Base-by-base conservation (phyloP, 371 early-diverging fungal species). In the Polyrhizophydium stewartii region DNA sequence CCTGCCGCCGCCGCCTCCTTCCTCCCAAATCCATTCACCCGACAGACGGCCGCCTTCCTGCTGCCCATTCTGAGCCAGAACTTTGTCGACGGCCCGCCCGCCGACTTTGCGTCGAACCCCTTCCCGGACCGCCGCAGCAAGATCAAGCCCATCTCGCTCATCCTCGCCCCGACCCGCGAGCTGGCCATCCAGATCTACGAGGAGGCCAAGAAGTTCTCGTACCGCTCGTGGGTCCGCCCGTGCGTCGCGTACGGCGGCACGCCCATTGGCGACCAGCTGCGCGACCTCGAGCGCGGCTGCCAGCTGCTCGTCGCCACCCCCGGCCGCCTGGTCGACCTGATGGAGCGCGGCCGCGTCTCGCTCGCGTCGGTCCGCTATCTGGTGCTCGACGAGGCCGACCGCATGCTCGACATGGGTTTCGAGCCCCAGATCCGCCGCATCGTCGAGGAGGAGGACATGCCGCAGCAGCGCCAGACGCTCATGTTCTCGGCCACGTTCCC, bases 361-460 rank as follows among this genome's bases (percentile, higher is more conserved):
- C 84, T 97, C 32, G 70, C 81, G 38, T 82, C 83, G 56, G 82
- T 95, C 65, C 79, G 84, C 56, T 96, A 92, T 69, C 77, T 99
- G 33, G 94, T 99, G 7, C 77, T 99, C 24, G 99, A 99, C 73
- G 99, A 99, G 78, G 99, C 99, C 27, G 99, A 99, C 79, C 90
- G 98, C 63, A 94, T 98, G 93, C 61, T 79, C 35, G 99, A 99
- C 70, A 98, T 97, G 97, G 99, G 99, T 58, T 99, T 99, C 79
- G 98, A 97, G 74, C 94, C 95, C 37, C 99, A 98, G 76, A 97
- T 99, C 65, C 87, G 98, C 59, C 90, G 92, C 38, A 93, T 98
- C 65, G 97, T 99, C 32, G 92, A 96, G 72, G 71, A 87, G 60
- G 95, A 92, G 79, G 92, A 97, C 67, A 93, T 97, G 95, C 91